A percentile compares a stretch with the other conserved stretches of the same genome.
Conservation (phyloP, 2,329 filamentous ascomycete genomes). For the Verticillium zaregamsianum region DNA sequence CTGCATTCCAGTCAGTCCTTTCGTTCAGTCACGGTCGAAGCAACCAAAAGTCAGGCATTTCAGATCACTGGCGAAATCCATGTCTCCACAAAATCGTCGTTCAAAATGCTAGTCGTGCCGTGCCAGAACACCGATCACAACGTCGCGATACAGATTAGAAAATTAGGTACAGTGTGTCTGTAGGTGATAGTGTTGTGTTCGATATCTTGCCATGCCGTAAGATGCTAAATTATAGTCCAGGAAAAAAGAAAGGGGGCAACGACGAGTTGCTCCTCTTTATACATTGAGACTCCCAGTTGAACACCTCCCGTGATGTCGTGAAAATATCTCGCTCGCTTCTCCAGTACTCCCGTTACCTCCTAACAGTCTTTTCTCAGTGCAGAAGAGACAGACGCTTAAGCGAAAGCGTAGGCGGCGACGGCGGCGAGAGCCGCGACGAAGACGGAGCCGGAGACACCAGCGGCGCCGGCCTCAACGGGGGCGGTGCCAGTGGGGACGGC, state of each 20-base stretch:
- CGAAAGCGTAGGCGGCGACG: slow-evolving; percentile 49
- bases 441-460: slow-evolving; percentile 48
- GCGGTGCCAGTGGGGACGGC: slow-evolving; percentile 22
- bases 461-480: slow-evolving; percentile 46
- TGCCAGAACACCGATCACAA: not conserved
- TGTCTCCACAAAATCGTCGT: slow-evolving; percentile 1
- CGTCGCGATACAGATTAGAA: slow-evolving; percentile 35
- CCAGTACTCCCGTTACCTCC: slow-evolving; percentile 14
- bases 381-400: slow-evolving; percentile 34
- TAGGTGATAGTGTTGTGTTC: slow-evolving; percentile 15
- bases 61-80: not conserved
- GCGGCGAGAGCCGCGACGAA: slow-evolving; percentile 51
- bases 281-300: slow-evolving; percentile 19
- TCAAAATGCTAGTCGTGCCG: slow-evolving; percentile 1
- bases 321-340: slow-evolving; percentile 15
- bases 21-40: not conserved
- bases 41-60: not conserved
- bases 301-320: slow-evolving; percentile 21
- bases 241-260: slow-evolving; percentile 6
- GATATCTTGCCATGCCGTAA: slow-evolving; percentile 9
- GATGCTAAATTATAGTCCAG: slow-evolving; percentile 15
- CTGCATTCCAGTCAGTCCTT: no score
- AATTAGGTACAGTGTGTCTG: slow-evolving; percentile 36
- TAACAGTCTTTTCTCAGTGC: slow-evolving; percentile 3
- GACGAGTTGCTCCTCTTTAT: slow-evolving; percentile 19